phyloP scores from a whole-genome alignment of 2,329 filamentous ascomycete genomes.

The Neocatenulostroma microsporum region DNA sequence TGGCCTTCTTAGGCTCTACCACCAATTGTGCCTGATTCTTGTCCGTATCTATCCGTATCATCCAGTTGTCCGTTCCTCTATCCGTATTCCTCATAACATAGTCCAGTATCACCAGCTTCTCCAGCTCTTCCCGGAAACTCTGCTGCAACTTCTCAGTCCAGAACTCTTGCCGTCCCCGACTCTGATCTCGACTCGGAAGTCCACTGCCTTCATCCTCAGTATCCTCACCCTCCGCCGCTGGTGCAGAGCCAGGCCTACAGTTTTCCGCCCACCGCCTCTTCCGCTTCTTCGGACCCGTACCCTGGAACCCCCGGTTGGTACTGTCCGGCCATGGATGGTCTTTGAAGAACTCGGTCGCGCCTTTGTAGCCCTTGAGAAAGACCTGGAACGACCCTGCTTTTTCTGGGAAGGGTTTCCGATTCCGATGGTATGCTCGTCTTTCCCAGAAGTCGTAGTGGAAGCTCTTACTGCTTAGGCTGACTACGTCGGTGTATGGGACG shows the following conservation, averaged over 20 bases:
- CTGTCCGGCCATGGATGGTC: constrained; percentile 98
- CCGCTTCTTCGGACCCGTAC: constrained; percentile 55
- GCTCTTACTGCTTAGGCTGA: constrained; percentile 87
- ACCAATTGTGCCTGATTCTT: constrained; percentile 75
- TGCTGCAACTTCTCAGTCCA: constrained; percentile 89
- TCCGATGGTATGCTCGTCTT: constrained; percentile 75
- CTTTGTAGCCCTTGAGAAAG: constrained; percentile 93
- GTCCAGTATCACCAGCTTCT: constrained; percentile 94
- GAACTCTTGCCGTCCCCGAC: constrained; percentile 49
- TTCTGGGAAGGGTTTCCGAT: constrained; percentile 74
- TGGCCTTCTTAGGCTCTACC: constrained; percentile 65
- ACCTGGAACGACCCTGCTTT: constrained; percentile 97
- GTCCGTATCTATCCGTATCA: constrained; percentile 92
- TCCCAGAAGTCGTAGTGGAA: constrained; percentile 99
- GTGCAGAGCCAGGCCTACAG: constrained; percentile 60
- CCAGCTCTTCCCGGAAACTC: constrained; percentile 86
- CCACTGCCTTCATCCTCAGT: constrained; percentile 24
- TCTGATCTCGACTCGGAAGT: constrained; percentile 24
- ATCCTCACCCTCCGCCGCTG: constrained; percentile 47
- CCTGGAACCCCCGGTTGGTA: constrained; percentile 56
- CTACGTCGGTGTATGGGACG: constrained; percentile 93
- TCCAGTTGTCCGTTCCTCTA: constrained; percentile 95
- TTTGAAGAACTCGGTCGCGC: constrained; percentile 88
- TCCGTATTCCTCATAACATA: constrained; percentile 99
- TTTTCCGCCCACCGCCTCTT: constrained; percentile 74